Evolutionary conservation across 768 basidiomycete genomes (phyloP).

Genomic region (Boletus tomentosulus): DNA sequence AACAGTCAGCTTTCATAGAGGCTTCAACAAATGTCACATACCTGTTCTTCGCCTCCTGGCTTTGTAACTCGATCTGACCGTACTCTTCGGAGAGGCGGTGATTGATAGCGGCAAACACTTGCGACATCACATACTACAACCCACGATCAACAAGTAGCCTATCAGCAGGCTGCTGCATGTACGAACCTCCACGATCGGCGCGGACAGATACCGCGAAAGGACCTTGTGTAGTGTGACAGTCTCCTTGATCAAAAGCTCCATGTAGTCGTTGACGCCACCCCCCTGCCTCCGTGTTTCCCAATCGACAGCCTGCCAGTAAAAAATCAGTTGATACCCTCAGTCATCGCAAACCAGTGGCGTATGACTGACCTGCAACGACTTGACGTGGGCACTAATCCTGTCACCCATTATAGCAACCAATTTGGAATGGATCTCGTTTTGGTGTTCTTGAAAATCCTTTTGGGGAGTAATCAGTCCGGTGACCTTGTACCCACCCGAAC

Average conservation of each 20-base stretch:
- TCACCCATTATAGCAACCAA: slow-evolving; percentile 98
- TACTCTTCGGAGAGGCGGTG: slow-evolving; percentile 87
- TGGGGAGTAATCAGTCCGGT: slow-evolving; percentile 1
- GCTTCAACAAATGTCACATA: slow-evolving; percentile 27
- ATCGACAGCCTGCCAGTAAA: slow-evolving; percentile 55
- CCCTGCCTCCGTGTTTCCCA: slow-evolving; percentile 66
- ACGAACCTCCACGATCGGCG: slow-evolving; percentile 75
- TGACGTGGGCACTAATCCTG: slow-evolving; percentile 80
- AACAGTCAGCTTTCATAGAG: slow-evolving; percentile 12
- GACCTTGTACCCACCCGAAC: slow-evolving; percentile 2
- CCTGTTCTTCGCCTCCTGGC: slow-evolving; percentile 83
- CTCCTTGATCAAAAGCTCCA: slow-evolving; percentile 91
- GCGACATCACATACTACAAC: slow-evolving; percentile 82
- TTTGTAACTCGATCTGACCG: slow-evolving; percentile 74
- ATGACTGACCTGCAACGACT: slow-evolving; percentile 63
- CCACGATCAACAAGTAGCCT: slow-evolving; percentile 8
- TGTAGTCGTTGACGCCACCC: slow-evolving; percentile 79
- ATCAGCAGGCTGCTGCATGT: slow-evolving; percentile 5
- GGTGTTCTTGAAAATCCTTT: slow-evolving; percentile 98
- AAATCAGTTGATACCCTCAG: slow-evolving; percentile 2
- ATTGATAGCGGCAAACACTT: slow-evolving; percentile 92
- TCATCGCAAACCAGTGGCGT: slow-evolving; percentile 3
- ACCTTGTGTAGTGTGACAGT: slow-evolving; percentile 95
- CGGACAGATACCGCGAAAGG: slow-evolving; percentile 81
- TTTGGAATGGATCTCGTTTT: slow-evolving; percentile 98